Evolutionary conservation across 495 filamentous ascomycete genomes (phyloP).

Genomic region (Tuber aestivum): DNA sequence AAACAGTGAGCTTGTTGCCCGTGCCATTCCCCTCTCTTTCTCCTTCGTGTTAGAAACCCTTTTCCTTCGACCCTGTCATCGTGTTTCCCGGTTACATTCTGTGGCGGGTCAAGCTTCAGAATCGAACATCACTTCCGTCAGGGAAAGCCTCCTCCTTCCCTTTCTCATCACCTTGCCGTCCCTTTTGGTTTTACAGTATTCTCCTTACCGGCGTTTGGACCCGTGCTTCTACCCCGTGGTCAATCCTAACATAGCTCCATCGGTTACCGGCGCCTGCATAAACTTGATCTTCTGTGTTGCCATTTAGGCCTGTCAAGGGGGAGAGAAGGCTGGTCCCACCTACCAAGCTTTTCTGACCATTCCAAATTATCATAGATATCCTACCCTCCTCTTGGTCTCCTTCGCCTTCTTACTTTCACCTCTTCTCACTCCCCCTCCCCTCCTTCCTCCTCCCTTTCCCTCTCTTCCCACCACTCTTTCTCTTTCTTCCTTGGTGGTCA

Average conservation of each 20-base stretch:
- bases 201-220: neutral
- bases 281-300: neutral
- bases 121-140: neutral
- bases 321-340: neutral
- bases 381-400: neutral
- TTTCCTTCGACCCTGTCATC: conserved; percentile 3
- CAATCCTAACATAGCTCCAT: neutral
- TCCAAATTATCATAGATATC: neutral
- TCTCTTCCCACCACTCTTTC: conserved; percentile 6
- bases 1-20: conserved; percentile 21
- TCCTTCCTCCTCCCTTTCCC: neutral
- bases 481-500: conserved; percentile 3
- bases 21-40: conserved; percentile 21
- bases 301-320: neutral
- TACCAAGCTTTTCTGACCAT: neutral
- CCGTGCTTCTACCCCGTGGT: neutral
- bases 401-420: conserved; percentile 1
- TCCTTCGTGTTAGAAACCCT: conserved; percentile 21
- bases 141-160: neutral
- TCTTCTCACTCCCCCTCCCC: conserved; percentile 12
- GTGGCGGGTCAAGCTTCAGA: neutral
- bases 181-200: neutral
- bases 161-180: neutral
- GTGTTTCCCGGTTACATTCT: neutral
- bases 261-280: neutral